Conservation (phyloP, 2,329 filamentous ascomycete species). For the Ophiostoma australiae region DNA sequence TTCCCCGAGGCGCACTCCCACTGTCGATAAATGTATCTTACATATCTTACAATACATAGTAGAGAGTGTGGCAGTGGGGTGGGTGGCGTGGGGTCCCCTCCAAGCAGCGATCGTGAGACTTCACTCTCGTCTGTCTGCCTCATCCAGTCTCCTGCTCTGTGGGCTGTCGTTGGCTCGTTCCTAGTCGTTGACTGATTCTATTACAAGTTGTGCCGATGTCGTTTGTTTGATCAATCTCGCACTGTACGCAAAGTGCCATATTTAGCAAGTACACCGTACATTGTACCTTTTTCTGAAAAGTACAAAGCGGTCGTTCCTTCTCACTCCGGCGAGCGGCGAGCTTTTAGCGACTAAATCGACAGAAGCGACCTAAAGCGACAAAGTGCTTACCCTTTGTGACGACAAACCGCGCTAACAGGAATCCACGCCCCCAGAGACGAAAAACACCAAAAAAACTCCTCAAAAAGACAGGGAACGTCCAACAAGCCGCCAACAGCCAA, state of each 20-base stretch:
- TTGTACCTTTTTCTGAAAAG: background rate
- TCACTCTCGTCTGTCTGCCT: background rate
- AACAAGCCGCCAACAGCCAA: background rate
- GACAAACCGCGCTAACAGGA: constrained; percentile 7
- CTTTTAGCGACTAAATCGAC: background rate
- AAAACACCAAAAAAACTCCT: background rate
- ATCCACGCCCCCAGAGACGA: constrained; percentile 5
- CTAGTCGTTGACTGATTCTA: background rate
- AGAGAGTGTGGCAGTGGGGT: background rate
- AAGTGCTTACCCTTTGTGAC: constrained; percentile 12
- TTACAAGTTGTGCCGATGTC: no score
- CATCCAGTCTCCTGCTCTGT: background rate
- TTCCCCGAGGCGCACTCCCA: background rate
- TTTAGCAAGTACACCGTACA: background rate
- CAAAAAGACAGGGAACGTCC: constrained; percentile 8
- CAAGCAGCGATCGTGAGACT: background rate
- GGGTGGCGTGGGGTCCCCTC: constrained; percentile 9
- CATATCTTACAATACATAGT: background rate
- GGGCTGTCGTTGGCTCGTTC: background rate
- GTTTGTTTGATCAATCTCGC: no score
- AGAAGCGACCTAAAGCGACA: background rate
- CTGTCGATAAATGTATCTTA: background rate
- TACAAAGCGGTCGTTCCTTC: constrained; percentile 2
- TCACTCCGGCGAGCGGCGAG: constrained; percentile 18
- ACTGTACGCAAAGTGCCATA: background rate